Conservation (phyloP, 441 rosid genomes). For the Pelargonium citronellum region DNA sequence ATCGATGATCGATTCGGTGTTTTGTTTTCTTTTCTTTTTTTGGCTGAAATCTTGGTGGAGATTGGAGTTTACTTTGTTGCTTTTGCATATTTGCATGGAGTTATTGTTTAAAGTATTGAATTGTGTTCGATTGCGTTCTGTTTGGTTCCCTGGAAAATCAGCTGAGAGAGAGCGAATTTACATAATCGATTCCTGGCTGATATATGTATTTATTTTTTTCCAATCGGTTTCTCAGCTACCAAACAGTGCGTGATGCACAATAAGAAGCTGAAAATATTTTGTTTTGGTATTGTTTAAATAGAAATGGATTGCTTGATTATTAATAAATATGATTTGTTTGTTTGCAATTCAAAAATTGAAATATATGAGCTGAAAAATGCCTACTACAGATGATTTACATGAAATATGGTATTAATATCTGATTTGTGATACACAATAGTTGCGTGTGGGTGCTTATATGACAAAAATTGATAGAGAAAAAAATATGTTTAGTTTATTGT, state of each 20-base stretch:
- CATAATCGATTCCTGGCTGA: too few species aligned
- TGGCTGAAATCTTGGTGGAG: too few species aligned
- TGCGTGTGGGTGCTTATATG: neutral
- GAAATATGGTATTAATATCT: too few species aligned
- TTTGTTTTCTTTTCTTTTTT: neutral
- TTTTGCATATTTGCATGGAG: neutral
- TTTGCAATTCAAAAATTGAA: neutral
- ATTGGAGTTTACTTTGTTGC: neutral
- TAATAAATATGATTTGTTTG: neutral
- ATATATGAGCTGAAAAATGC: too few species aligned
- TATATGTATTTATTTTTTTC: too few species aligned
- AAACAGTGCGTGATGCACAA: too few species aligned
- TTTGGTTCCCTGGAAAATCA: conserved; percentile 1
- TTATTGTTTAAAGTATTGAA: neutral
- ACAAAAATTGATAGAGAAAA: neutral
- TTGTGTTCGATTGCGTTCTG: neutral
- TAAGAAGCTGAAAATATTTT: neutral
- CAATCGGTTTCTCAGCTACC: too few species aligned
- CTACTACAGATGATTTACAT: too few species aligned
- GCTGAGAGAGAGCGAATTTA: neutral
- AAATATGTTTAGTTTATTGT: neutral
- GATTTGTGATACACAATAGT: neutral
- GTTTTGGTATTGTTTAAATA: neutral
- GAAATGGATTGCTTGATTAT: neutral
- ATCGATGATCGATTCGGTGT: neutral